Evolutionary conservation across 768 basidiomycete species (phyloP), one percentile per base, ranked within the genome.

Genomic region (Lactarius akahatsu): DNA sequence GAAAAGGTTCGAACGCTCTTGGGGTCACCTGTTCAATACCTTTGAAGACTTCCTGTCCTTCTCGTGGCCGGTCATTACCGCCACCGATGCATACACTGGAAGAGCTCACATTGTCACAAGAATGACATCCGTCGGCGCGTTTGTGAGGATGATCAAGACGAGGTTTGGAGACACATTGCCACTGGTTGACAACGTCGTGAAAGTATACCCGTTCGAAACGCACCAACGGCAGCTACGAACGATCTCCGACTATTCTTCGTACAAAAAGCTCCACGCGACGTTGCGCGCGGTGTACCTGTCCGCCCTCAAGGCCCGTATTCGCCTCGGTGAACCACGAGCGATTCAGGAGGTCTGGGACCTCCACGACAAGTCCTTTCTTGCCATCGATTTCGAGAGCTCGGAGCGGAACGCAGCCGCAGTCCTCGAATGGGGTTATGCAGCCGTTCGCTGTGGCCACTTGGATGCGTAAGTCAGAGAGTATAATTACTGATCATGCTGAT

Each of bases 91-190:
- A 52, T 82, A 80, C 74, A 90, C 92, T 0, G 87, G 89, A 20
- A 82, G 82, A 67, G 85, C 90, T 0, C 91, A 93, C 74, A 88
- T 94, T 62, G 90, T 90, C 28, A 92, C 91, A n/a, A 83, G 89
- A 57, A 76, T 86, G 67, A 86, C 80, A 4, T 88, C 88, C 38
- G 81, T 94, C 57, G 82, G 83, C 5, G 86, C 90, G 1, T 94
- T 94, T 71, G 75, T 91, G 57, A 90, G 88, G 77, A 94, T 93
- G 91, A 86, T 94, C 72, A 90, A 90, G 77, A 90, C 89, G 2
- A 83, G 91, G 89, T 92, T 88, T 71, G 90, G 91, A 59, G 91
- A 92, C 76, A 86, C 83, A 1, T 78, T 94, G 23, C 87, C 88
- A 15, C 80, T 85, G 64, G 85, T 88, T 2, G 87, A 91, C 59